Evolutionary conservation across 2,329 filamentous ascomycete species (phyloP).

Genomic region (Massarina eburnea): DNA sequence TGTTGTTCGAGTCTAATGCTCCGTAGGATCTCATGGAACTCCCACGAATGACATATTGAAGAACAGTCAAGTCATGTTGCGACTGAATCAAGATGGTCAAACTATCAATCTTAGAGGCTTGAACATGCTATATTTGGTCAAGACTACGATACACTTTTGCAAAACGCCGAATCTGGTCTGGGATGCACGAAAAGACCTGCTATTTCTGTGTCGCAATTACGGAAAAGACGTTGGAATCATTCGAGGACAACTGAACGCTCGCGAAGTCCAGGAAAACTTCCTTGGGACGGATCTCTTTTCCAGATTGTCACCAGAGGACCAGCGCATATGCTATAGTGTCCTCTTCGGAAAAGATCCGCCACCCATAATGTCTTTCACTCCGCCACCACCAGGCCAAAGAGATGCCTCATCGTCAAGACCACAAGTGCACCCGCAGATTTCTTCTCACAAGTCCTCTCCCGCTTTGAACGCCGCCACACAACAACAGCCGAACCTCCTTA

Average conservation of each 20-base stretch:
- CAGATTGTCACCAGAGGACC: constrained; percentile 21
- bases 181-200: constrained; percentile 32
- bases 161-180: constrained; percentile 26
- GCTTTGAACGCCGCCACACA: constrained; percentile 11
- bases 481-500: constrained; percentile 9
- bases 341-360: constrained; percentile 29
- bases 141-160: constrained; percentile 27
- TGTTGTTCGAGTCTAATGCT: constrained; percentile 6
- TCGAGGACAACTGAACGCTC: constrained; percentile 24
- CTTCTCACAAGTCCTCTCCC: constrained; percentile 16
- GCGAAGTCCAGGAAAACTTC: constrained; percentile 28
- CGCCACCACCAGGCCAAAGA: constrained; percentile 9
- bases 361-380: constrained; percentile 22
- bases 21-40: constrained; percentile 28
- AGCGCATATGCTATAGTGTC: constrained; percentile 27
- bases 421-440: constrained; percentile 6
- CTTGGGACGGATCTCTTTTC: constrained; percentile 30
- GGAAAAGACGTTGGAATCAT: constrained; percentile 24
- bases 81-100: constrained; percentile 23
- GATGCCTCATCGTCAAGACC: constrained; percentile 9
- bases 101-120: constrained; percentile 29
- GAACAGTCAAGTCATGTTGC: constrained; percentile 29
- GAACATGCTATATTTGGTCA: constrained; percentile 33
- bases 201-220: constrained; percentile 32
- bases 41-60: constrained; percentile 26